Percentiles rank a stretch among this genome's conserved stretches.
phyloP scores from a whole-genome alignment of 495 filamentous ascomycete species.

The Lophiostoma macrostomum region DNA sequence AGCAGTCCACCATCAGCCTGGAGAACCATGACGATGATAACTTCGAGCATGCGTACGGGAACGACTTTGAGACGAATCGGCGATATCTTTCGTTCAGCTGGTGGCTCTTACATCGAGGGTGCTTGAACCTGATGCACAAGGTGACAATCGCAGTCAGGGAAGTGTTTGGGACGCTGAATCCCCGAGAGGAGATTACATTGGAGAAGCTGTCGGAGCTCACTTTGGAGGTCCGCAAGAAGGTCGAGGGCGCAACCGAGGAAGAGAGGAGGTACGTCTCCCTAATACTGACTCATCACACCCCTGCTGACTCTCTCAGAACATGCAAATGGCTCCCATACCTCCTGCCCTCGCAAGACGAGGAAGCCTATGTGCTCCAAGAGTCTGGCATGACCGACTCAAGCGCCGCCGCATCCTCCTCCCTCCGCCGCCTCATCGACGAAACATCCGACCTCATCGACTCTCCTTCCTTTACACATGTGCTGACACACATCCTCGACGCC shows the following conservation, averaged over 20 bases:
- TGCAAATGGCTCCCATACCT: slow-evolving; percentile 79
- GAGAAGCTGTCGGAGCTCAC: slow-evolving; percentile 74
- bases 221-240: slow-evolving; percentile 69
- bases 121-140: slow-evolving; percentile 72
- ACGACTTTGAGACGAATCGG: slow-evolving; percentile 90
- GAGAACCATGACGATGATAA: slow-evolving; percentile 88
- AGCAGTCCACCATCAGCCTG: slow-evolving; percentile 69
- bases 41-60: slow-evolving; percentile 73
- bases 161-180: slow-evolving; percentile 78
- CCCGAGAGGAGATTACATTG: slow-evolving; percentile 81
- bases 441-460: slow-evolving; percentile 95
- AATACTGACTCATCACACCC: background rate
- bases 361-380: slow-evolving; percentile 76
- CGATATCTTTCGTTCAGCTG: slow-evolving; percentile 94
- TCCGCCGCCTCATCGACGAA: slow-evolving; percentile 90
- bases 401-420: slow-evolving; percentile 50
- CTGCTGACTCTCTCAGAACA: slow-evolving; percentile 37
- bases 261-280: slow-evolving; percentile 55
- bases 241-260: slow-evolving; percentile 73
- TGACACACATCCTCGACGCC: slow-evolving; percentile 81
- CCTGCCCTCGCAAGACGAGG: slow-evolving; percentile 72
- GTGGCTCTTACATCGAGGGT: slow-evolving; percentile 94
- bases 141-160: slow-evolving; percentile 79
- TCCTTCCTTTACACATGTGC: slow-evolving; percentile 77
- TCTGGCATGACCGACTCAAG: slow-evolving; percentile 64